phyloP scores from a whole-genome alignment of 768 basidiomycete genomes.

The Lentinula sp. region DNA sequence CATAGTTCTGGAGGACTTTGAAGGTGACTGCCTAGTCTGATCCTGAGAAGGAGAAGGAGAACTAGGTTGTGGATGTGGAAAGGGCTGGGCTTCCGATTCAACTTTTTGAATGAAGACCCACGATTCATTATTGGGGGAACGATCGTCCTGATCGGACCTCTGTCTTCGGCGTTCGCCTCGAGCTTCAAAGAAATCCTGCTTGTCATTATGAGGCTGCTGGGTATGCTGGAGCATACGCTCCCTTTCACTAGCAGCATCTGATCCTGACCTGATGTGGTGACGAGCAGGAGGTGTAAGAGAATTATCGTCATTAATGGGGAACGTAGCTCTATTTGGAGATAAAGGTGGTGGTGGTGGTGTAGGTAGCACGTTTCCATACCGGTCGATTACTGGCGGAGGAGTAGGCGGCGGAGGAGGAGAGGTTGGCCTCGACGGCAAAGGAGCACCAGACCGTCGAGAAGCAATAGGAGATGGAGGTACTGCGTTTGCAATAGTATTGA shows the following conservation, averaged over 20 bases:
- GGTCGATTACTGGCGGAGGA: conserved; percentile 24
- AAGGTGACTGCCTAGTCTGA: conserved; percentile 14
- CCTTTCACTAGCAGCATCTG: conserved; percentile 46
- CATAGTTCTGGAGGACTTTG: conserved; percentile 16
- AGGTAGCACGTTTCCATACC: conserved; percentile 19
- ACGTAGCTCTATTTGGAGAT: conserved; percentile 37
- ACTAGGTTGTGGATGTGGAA: conserved; percentile 18
- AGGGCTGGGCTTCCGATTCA: not conserved
- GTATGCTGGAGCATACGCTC: conserved; percentile 32
- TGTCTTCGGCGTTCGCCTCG: conserved; percentile 19
- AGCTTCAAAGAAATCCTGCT: conserved; percentile 19
- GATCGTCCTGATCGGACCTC: conserved; percentile 6
- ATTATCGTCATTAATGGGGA: conserved; percentile 31
- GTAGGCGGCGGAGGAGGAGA: conserved; percentile 31
- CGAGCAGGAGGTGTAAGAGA: conserved; percentile 24
- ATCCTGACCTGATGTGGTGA: conserved; percentile 38
- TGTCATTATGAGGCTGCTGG: conserved; percentile 24
- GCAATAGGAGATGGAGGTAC: conserved; percentile 31
- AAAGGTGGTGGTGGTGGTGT: conserved; percentile 36
- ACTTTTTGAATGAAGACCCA: conserved; percentile 8
- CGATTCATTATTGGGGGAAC: conserved; percentile 1
- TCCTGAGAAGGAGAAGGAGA: conserved; percentile 25
- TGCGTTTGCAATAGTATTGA: conserved; percentile 18
- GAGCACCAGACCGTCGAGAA: conserved; percentile 30
- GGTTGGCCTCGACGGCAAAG: conserved; percentile 21